Evolutionary conservation across 441 rosid species (phyloP), one percentile per base, ranked within the genome.

Genomic region (Erodium moschatum): DNA sequence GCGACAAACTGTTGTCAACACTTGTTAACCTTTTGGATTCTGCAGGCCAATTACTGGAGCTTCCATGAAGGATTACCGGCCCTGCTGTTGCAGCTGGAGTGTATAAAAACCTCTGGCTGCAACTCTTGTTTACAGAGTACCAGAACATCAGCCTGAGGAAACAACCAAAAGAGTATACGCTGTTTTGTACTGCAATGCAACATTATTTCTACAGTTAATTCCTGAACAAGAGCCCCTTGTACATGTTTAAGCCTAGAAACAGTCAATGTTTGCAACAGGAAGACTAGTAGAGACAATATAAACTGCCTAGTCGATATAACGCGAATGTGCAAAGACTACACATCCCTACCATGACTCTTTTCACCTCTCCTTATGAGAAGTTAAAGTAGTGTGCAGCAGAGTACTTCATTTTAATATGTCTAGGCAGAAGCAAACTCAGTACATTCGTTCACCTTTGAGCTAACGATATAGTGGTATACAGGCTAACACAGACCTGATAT

Each of bases 51-150:
- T 85, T 19, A 85, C 87, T 0, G 86, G 87, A 54, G 87, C 89
- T 72, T 87, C 87, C 3, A 83, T 85, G 91, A 85, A 81, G 87
- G 75, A 87, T 86, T 64, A 18, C 85, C 67, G 89, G 89, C 67
- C 87, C 86, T 19, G 86, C 84, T 0, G 71, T 82, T 52, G 89
- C 72, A 19, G 62, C 80, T 0, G 85, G 85, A 19, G 74, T 72
- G 29, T 80, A 79, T 65, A 78, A 79, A 72, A 82, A 82, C 66
- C 86, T 10, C n/a, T 76, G 70, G 77, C 77, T 8, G 86, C 82
- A 58, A 65, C 74, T 10, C 20, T 76, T 64, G 74, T 73, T 1
- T 79, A 81, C 6, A 75, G 85, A 16, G 78, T 72, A 31, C 81
- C 78, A 7, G 15, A 19, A 2, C 4, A 20, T 0, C 63, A 76